These are phyloP conservation scores for Lachancea kluyveri DNA, from an alignment of 805 yeast species.

Conservation along the genomic window DNA sequence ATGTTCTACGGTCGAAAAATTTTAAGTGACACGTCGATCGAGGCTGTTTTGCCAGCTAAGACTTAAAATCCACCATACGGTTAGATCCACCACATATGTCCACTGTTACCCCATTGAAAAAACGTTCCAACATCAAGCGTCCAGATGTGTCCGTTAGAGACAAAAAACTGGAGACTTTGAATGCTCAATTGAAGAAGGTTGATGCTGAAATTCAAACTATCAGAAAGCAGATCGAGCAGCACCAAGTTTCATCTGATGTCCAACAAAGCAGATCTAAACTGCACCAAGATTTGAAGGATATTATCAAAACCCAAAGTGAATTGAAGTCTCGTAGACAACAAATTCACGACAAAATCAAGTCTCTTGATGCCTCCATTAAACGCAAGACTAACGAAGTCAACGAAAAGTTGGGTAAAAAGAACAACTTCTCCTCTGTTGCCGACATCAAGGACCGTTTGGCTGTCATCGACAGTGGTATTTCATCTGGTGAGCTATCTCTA, in stretches of 20 bases:
- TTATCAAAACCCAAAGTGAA: constrained; percentile 42
- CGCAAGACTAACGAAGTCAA: constrained; percentile 71
- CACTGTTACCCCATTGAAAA: constrained; percentile 4
- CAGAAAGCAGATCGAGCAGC: constrained; percentile 46
- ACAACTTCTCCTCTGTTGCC: constrained; percentile 58
- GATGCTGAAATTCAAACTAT: constrained; percentile 48
- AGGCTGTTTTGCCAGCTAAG: no score
- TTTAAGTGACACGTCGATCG: no score
- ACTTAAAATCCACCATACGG: no score
- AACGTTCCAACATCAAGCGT: constrained; percentile 43
- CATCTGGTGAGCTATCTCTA: constrained; percentile 71
- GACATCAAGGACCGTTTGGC: constrained; percentile 65
- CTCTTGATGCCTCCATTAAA: constrained; percentile 63
- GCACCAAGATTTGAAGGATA: constrained; percentile 39
- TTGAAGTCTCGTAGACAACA: constrained; percentile 40
- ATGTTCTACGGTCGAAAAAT: no score
- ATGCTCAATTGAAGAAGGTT: constrained; percentile 56
- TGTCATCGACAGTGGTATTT: constrained; percentile 66
- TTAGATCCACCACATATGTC: no score
- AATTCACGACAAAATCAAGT: constrained; percentile 60
- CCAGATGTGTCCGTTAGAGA: constrained; percentile 68
- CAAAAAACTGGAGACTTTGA: constrained; percentile 46
- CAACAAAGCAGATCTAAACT: constrained; percentile 51
- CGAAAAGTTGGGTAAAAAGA: constrained; percentile 37
- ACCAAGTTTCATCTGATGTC: constrained; percentile 41